phyloP scores from a whole-genome alignment of 2,329 filamentous ascomycete species.

The Fusarium chaquense region DNA sequence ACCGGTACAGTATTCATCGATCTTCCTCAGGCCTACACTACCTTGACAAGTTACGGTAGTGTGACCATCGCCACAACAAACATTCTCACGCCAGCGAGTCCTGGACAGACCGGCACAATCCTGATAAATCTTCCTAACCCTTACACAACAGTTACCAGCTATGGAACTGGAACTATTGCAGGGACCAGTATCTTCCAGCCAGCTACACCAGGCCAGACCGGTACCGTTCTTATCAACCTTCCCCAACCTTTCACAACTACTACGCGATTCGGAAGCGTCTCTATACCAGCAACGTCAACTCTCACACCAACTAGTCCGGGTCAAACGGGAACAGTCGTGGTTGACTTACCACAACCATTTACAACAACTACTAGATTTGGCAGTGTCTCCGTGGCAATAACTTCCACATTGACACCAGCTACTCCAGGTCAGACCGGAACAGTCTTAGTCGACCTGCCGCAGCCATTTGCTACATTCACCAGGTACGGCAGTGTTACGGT shows the following conservation, averaged over 20 bases:
- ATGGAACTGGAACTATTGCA: not conserved
- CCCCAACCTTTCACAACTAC: not conserved
- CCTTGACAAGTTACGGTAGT: not conserved
- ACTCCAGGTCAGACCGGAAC: conserved; percentile 8
- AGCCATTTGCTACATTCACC: not conserved
- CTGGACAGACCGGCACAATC: conserved; percentile 11
- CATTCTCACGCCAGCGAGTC: not conserved
- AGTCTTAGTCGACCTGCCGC: not conserved
- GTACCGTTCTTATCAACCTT: not conserved
- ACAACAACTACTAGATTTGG: conserved; percentile 2
- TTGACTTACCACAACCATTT: conserved; percentile 10
- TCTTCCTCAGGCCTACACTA: conserved; percentile 3
- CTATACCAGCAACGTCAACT: not conserved
- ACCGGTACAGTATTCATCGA: conserved; percentile 8
- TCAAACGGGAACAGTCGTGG: conserved; percentile 4
- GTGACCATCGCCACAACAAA: not conserved
- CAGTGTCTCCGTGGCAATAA: not conserved
- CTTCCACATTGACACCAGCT: not conserved
- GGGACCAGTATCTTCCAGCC: not conserved
- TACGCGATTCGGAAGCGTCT: not conserved
- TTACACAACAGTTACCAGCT: not conserved
- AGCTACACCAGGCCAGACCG: conserved; percentile 4
- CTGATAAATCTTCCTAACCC: conserved; percentile 11
- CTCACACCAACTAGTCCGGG: not conserved
- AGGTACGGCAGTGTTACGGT: not conserved